phyloP scores from a whole-genome alignment of 768 basidiomycete genomes.

The Dictyophora rubrovolvata region DNA sequence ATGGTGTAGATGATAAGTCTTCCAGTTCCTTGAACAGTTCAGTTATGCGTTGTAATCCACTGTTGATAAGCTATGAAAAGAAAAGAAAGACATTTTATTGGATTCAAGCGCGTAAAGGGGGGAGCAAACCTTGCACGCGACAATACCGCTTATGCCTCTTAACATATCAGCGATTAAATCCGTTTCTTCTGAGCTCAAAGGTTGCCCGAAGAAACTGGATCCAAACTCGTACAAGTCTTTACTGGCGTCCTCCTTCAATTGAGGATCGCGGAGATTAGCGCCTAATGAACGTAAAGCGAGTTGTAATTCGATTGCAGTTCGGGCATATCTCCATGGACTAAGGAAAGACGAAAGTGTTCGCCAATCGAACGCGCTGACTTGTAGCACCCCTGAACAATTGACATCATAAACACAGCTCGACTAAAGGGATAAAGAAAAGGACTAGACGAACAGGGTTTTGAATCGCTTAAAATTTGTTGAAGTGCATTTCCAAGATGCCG shows the following conservation, averaged over 20 bases:
- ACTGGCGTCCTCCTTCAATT: constrained; percentile 42
- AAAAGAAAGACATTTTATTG: neutral
- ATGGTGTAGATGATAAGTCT: constrained; percentile 13
- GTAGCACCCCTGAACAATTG: constrained; percentile 15
- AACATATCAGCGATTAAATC: constrained; percentile 80
- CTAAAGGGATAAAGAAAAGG: neutral
- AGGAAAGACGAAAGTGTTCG: constrained; percentile 54
- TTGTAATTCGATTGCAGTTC: constrained; percentile 71
- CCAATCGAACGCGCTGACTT: constrained; percentile 47
- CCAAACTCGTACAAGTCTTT: constrained; percentile 57
- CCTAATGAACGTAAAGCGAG: constrained; percentile 67
- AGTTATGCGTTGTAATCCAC: constrained; percentile 55
- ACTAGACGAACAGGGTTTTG: constrained; percentile 38
- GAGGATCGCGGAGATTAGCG: constrained; percentile 49
- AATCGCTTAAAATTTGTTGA: constrained; percentile 55
- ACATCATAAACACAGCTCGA: neutral
- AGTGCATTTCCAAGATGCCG: constrained; percentile 60
- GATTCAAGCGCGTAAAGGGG: neutral
- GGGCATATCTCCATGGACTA: constrained; percentile 77
- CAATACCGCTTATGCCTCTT: constrained; percentile 51
- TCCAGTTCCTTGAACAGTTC: constrained; percentile 34
- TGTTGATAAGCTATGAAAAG: constrained; percentile 57
- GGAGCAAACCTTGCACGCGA: constrained; percentile 53
- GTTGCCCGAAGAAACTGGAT: constrained; percentile 57
- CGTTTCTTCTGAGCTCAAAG: constrained; percentile 69